These are phyloP conservation scores for Pyronema omphalodes DNA, from an alignment of 495 filamentous ascomycete species.

Conservation along the genomic window DNA sequence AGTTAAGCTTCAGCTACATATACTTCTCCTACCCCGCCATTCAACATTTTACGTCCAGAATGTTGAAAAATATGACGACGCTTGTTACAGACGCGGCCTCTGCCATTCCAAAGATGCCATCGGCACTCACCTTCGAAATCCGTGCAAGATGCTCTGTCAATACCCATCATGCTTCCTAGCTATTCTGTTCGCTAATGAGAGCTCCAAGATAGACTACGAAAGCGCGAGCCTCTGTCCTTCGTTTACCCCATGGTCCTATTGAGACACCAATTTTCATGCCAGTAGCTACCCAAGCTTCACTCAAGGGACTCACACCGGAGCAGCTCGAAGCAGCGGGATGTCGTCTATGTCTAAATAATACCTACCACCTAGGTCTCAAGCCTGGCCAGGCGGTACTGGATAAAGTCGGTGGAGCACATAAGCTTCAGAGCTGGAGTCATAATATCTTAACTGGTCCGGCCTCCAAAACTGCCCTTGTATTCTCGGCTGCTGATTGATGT, in stretches of 20 bases:
- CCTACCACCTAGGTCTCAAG: conserved; percentile 88
- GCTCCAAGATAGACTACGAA: conserved; percentile 56
- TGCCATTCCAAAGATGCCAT: conserved; percentile 32
- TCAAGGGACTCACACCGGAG: conserved; percentile 86
- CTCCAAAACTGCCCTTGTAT: conserved; percentile 14
- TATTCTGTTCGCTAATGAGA: background rate
- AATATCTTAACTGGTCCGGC: conserved; percentile 58
- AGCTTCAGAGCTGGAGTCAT: conserved; percentile 81
- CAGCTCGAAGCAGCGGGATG: conserved; percentile 80
- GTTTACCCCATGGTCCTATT: conserved; percentile 80
- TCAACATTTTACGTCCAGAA: background rate
- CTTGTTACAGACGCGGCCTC: background rate
- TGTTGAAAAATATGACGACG: conserved; percentile 1
- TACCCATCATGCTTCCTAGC: background rate
- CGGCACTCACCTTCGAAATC: conserved; percentile 66
- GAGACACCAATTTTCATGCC: conserved; percentile 93
- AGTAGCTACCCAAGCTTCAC: conserved; percentile 88
- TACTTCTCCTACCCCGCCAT: background rate
- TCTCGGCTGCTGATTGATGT: background rate
- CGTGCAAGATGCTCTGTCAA: conserved; percentile 65
- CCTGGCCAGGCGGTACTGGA: conserved; percentile 80
- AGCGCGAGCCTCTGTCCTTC: conserved; percentile 77
- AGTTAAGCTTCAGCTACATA: too few species aligned
- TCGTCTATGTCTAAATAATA: conserved; percentile 86
- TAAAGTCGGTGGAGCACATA: conserved; percentile 77